These are phyloP conservation scores for Pseudogymnoascus sp. DNA, from an alignment of 2,329 filamentous ascomycete species.

Conservation along the genomic window DNA sequence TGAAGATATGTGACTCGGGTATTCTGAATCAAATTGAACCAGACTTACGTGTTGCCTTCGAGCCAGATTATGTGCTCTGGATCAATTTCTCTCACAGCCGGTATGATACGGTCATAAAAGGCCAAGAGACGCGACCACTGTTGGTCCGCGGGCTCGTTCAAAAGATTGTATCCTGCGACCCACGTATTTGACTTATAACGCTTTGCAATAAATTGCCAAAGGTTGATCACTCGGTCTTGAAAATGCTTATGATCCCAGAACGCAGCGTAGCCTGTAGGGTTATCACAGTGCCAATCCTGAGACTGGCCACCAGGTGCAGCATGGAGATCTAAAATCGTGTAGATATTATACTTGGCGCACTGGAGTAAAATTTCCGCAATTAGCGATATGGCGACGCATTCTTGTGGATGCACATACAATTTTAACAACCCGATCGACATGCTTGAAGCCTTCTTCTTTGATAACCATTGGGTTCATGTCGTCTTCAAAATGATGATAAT, in stretches of 20 bases:
- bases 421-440: conserved; percentile 40
- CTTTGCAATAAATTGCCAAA: conserved; percentile 36
- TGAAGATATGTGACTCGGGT: not conserved
- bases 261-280: conserved; percentile 30
- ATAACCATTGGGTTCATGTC: conserved; percentile 41
- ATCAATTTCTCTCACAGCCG: conserved; percentile 33
- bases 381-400: not conserved
- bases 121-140: conserved; percentile 29
- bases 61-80: conserved; percentile 42
- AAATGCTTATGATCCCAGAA: conserved; percentile 42
- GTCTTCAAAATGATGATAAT: conserved; percentile 49
- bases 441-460: conserved; percentile 40
- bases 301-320: conserved; percentile 39
- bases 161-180: conserved; percentile 25
- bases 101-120: conserved; percentile 35
- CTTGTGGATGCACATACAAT: not conserved
- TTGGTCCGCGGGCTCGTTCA: conserved; percentile 30
- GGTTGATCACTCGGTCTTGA: conserved; percentile 36
- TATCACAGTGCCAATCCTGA: conserved; percentile 40
- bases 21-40: not conserved
- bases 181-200: conserved; percentile 35
- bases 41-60: conserved; percentile 42
- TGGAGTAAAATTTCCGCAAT: conserved; percentile 18
- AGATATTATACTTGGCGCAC: conserved; percentile 35
- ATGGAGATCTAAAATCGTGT: conserved; percentile 38